These are phyloP conservation scores for Globisporangium camurandrum DNA, from an alignment of 352 stramenopile species.

Conservation along the genomic window DNA sequence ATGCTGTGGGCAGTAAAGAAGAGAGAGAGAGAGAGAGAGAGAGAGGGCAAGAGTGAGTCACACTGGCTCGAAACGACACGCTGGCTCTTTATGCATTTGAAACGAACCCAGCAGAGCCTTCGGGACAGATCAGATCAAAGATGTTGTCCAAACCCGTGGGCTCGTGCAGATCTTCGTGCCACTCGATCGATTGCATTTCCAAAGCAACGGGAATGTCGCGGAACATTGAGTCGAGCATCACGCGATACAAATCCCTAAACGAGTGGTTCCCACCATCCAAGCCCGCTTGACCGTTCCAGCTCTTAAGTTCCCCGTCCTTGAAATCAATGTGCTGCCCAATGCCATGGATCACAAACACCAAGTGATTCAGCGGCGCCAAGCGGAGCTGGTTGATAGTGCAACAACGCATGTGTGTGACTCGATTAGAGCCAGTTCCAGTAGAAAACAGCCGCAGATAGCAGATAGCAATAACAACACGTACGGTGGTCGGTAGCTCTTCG, in stretches of 20 bases:
- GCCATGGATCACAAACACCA: constrained; percentile 84
- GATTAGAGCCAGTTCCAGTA: not conserved
- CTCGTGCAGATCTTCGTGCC: constrained; percentile 85
- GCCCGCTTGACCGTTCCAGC: constrained; percentile 62
- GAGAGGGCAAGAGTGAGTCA: not conserved
- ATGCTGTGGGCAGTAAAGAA: constrained; percentile 44
- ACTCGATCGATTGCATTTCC: constrained; percentile 88
- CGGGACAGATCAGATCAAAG: constrained; percentile 78
- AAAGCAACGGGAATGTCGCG: constrained; percentile 71
- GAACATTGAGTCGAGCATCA: constrained; percentile 76
- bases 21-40: not conserved
- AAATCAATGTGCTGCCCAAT: constrained; percentile 85
- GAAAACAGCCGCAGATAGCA: no score
- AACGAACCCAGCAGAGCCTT: constrained; percentile 59
- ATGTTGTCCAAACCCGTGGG: constrained; percentile 76
- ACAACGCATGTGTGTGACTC: not conserved
- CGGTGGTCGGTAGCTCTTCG: constrained; percentile 64
- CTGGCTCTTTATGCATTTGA: not conserved
- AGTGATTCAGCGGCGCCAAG: constrained; percentile 66
- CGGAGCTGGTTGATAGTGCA: constrained; percentile 39
- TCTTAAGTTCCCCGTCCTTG: constrained; percentile 76
- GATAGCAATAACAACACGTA: constrained; percentile 13
- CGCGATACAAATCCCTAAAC: constrained; percentile 70
- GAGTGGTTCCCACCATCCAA: constrained; percentile 73
- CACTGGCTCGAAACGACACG: not conserved